Base-by-base conservation (phyloP, 1,284 basidiomycete genomes). In the Golubevia sp. region DNA sequence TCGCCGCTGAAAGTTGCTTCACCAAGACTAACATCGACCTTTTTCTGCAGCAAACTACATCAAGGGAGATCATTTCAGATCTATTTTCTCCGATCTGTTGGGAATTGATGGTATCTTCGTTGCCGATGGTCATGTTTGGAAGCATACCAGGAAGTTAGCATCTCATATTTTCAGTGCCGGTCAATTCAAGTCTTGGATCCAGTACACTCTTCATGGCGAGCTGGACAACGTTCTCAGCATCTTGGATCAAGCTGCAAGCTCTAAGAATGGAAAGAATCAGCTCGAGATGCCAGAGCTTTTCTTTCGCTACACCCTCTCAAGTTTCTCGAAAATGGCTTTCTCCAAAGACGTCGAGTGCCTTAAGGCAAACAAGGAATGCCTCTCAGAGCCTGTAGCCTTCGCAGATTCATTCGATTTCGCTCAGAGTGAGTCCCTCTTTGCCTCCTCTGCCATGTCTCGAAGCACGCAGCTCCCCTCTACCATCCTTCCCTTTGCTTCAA, bases 31-130 rank as follows among this genome's bases (percentile, higher is more conserved):
- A n/a, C n/a, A n/a, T n/a, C n/a, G n/a, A n/a, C n/a, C n/a, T n/a
- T n/a, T n/a, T n/a, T n/a, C 48, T 18, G 48, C 18, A 18, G 50
- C 3, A 52, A 23, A 23, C 11, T 74, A 68, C 56, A 20, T 61
- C 60, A 76, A 78, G 63, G 76, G 76, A 4, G 0, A 38, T 20
- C 52, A 55, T 34, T 71, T 78, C 61, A 65, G 68, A 25, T 24
- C 25, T 7, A 63, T 64, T 52, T 69, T 78, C 21, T 50, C 51
- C 21, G 76, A 77, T 54, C 53, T 78, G 25, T 62, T 78, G 3
- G 67, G 70, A 20, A 57, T 59, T 2, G 61, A 66, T 21, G 75
- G 75, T 50, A 77, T 77, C 63, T 77, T 77, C 62, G 71, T 72
- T 34, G 61, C 74, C 11, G 76, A 78, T 49, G 76, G 76, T 4